Evolutionary conservation across 352 stramenopile species (phyloP).

Genomic region (Phytophthora sojae): DNA sequence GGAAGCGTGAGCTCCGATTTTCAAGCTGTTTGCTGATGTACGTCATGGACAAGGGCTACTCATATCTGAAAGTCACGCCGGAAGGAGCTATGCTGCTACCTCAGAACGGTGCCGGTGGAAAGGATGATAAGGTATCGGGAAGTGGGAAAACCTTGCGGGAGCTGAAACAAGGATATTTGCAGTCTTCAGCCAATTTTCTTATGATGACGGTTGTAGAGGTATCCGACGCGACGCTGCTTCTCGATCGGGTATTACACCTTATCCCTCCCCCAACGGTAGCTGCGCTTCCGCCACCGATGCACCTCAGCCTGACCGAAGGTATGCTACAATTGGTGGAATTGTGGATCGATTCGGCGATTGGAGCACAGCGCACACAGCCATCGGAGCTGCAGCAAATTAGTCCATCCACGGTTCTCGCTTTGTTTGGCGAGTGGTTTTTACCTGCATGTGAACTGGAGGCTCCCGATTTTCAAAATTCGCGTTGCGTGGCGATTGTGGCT

Average conservation of each 20-base stretch:
- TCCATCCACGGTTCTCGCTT: slow-evolving; percentile 81
- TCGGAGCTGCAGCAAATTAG: slow-evolving; percentile 77
- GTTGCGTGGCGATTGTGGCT: slow-evolving; percentile 80
- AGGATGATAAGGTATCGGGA: slow-evolving; percentile 32
- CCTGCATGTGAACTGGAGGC: slow-evolving; percentile 81
- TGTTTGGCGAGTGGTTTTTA: slow-evolving; percentile 90
- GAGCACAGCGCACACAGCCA: slow-evolving; percentile 54
- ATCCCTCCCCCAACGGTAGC: slow-evolving; percentile 75
- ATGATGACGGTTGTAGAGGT: slow-evolving; percentile 66
- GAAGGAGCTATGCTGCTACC: slow-evolving; percentile 69
- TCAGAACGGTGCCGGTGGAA: slow-evolving; percentile 34
- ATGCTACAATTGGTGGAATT: slow-evolving; percentile 79
- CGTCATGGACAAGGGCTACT: slow-evolving; percentile 79
- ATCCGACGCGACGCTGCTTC: slow-evolving; percentile 71
- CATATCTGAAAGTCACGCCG: slow-evolving; percentile 67
- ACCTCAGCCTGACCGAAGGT: slow-evolving; percentile 78
- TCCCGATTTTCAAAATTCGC: slow-evolving; percentile 77
- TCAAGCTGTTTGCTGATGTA: slow-evolving; percentile 86
- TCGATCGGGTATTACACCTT: slow-evolving; percentile 85
- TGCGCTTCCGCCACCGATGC: slow-evolving; percentile 66
- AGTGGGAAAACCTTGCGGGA: slow-evolving; percentile 62
- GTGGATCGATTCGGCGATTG: slow-evolving; percentile 87
- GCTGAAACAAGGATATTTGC: slow-evolving; percentile 71
- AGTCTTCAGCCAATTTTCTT: slow-evolving; percentile 76
- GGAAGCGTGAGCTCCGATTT: slow-evolving; percentile 85